A percentile compares a stretch with the other conserved stretches of the same genome.
These are phyloP conservation scores for Cladophialophora bantiana DNA, from an alignment of 2,329 filamentous ascomycete species.

Conservation along the genomic window DNA sequence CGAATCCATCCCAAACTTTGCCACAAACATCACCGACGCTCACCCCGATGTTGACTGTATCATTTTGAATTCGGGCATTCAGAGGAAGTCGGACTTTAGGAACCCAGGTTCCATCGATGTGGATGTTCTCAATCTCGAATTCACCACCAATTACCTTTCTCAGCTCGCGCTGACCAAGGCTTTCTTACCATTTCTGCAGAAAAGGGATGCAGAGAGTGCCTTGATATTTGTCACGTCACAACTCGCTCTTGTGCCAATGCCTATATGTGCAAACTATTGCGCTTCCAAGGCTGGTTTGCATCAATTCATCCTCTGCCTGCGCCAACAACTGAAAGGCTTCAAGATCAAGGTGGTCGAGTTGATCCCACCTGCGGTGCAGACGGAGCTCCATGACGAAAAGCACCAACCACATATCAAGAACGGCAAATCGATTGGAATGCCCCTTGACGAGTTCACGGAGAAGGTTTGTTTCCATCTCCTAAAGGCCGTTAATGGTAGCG, in stretches of 20 bases:
- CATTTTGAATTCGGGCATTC: slow-evolving; percentile 63
- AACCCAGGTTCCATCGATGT: slow-evolving; percentile 58
- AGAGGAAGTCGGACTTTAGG: slow-evolving; percentile 58
- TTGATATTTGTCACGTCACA: slow-evolving; percentile 59
- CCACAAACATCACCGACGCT: slow-evolving; percentile 46
- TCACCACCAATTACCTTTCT: slow-evolving; percentile 59
- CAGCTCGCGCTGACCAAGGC: slow-evolving; percentile 58
- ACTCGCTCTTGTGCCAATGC: slow-evolving; percentile 58
- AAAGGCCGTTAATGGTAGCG: not conserved
- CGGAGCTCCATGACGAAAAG: slow-evolving; percentile 62
- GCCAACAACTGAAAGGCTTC: slow-evolving; percentile 58
- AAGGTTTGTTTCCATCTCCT: slow-evolving; percentile 42
- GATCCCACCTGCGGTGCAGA: slow-evolving; percentile 64
- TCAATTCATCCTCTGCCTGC: slow-evolving; percentile 60
- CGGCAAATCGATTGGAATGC: slow-evolving; percentile 61
- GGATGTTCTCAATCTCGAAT: slow-evolving; percentile 52
- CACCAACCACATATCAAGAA: slow-evolving; percentile 62
- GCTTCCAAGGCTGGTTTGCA: slow-evolving; percentile 64
- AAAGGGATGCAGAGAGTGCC: slow-evolving; percentile 49
- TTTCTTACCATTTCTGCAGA: slow-evolving; percentile 59
- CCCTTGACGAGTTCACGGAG: slow-evolving; percentile 59
- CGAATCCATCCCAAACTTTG: slow-evolving; percentile 56
- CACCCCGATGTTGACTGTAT: slow-evolving; percentile 61
- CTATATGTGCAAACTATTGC: slow-evolving; percentile 60
- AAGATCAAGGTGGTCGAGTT: slow-evolving; percentile 63